Conservation (phyloP, 2,329 filamentous ascomycete species). For the Aspergillus phoenicis region DNA sequence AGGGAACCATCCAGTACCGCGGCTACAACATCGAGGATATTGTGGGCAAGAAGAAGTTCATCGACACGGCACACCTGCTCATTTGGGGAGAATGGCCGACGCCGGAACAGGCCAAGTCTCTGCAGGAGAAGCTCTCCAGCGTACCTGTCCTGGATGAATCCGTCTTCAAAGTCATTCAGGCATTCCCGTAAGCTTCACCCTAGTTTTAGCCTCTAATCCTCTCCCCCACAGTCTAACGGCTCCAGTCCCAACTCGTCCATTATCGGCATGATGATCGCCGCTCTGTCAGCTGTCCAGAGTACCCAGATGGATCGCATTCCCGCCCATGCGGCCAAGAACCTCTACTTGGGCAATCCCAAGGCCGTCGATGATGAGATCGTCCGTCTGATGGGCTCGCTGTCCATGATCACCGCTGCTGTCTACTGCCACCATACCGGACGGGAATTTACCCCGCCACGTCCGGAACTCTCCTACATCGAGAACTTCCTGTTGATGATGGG, state of each 20-base stretch:
- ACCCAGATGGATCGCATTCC: not conserved
- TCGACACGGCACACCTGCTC: not conserved
- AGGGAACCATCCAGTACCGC: slow-evolving; percentile 2
- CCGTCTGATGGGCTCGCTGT: slow-evolving; percentile 50
- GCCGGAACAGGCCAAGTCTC: not conserved
- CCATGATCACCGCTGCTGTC: slow-evolving; percentile 52
- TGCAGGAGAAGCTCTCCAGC: not conserved
- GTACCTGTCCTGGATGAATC: not conserved
- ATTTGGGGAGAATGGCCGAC: not conserved
- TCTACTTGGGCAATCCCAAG: not conserved
- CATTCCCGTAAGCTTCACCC: not conserved
- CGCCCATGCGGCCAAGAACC: not conserved
- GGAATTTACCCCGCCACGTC: slow-evolving; percentile 54
- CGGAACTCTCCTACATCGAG: slow-evolving; percentile 53
- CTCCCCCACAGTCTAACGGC: not conserved
- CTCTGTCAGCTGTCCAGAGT: slow-evolving; percentile 42
- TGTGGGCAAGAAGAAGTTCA: not conserved
- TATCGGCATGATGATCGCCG: slow-evolving; percentile 30
- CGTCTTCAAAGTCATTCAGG: not conserved
- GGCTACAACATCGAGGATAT: slow-evolving; percentile 1
- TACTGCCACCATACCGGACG: slow-evolving; percentile 58
- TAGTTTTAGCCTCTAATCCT: not conserved
- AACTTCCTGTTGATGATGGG: slow-evolving; percentile 60
- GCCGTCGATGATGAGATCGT: slow-evolving; percentile 54
- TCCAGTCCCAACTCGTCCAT: not conserved